Base-by-base conservation (phyloP, 257 asterid species). In the Solanum piurae region DNA sequence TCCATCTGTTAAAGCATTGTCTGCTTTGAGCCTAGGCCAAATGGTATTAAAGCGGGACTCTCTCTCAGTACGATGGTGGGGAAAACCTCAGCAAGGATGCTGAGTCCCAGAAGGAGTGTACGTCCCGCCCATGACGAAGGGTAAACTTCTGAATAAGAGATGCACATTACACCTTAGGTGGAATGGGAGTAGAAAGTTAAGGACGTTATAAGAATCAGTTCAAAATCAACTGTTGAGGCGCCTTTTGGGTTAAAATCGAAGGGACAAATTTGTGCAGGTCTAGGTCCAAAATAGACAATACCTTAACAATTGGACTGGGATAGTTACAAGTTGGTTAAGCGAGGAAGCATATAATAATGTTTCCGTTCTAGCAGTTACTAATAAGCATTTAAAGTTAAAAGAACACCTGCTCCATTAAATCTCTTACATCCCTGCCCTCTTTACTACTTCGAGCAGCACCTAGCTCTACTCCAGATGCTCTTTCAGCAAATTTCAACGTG, bases 401-500 rank as follows among this genome's bases (percentile, higher is more conserved):
- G 27, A 49, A 18, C 16, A 93, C 95, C 94, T 93, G 94, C 71
- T 93, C 93, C 88, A 90, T 91, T 25, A 94, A 93, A 73, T 94
- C 93, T 87, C 89, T 93, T 71, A 94, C 91, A 40, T 90, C 93
- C 69, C 85, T 49, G 40, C 86, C 87, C 60, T 93, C 94, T 86
- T 90, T 92, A 88, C 91, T 91, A 29, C 92, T 74, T 86, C 86
- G 86, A 55, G 96, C 95, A 37, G 94, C 95, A 60, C 96, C 95
- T 16, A 94, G 91, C 91, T 92, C 94, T 34, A 92, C 89, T 5
- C 93, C 90, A 2, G 93, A 91, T 49, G 90, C 96, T 55, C 96
- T 92, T 77, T 94, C 95, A 3, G 96, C 96, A 87, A 94, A 94
- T 84, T 94, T 94, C 49, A 94, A 92, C 2, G 96, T 92, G 75